A percentile compares a stretch with the other conserved stretches of the same genome.
Evolutionary conservation across 2,329 filamentous ascomycete species (phyloP).

Genomic region (Acrodontium crateriforme): DNA sequence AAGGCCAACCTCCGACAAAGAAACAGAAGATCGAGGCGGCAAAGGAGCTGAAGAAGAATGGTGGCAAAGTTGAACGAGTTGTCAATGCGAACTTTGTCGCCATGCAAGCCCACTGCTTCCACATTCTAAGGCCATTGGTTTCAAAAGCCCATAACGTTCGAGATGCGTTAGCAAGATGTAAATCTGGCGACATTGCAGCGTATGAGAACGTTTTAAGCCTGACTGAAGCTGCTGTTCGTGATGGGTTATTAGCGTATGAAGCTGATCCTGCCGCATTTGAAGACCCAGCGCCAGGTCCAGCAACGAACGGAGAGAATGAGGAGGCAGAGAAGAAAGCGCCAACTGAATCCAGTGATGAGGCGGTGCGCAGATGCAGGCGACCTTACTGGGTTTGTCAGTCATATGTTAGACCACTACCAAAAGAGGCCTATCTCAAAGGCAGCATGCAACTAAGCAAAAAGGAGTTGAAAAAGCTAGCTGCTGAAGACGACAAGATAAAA

Average conservation of each 20-base stretch:
- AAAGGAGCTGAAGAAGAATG: slow-evolving; percentile 23
- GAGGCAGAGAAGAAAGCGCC: slow-evolving; percentile 8
- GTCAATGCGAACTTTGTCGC: slow-evolving; percentile 53
- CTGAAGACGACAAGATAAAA: slow-evolving; percentile 5
- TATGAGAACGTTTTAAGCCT: slow-evolving; percentile 65
- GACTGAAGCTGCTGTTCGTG: slow-evolving; percentile 61
- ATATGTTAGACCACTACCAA: slow-evolving; percentile 71
- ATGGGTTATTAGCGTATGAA: slow-evolving; percentile 56
- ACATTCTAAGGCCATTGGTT: slow-evolving; percentile 73
- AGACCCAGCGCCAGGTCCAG: slow-evolving; percentile 1
- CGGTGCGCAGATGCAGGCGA: slow-evolving; percentile 58
- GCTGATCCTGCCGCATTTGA: slow-evolving; percentile 25
- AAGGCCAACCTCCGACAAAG: slow-evolving; percentile 6
- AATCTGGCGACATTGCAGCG: slow-evolving; percentile 56
- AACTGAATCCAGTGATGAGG: slow-evolving; percentile 33
- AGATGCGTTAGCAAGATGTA: slow-evolving; percentile 61
- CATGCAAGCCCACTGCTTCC: slow-evolving; percentile 88
- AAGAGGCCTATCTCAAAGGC: slow-evolving; percentile 49
- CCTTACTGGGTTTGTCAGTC: slow-evolving; percentile 89
- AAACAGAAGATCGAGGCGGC: slow-evolving; percentile 3
- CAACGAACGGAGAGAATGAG: slow-evolving; percentile 15
- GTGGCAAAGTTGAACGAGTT: slow-evolving; percentile 33
- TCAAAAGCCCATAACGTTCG: slow-evolving; percentile 68
- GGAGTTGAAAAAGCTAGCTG: slow-evolving; percentile 15
- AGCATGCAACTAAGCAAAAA: slow-evolving; percentile 21